Base-by-base conservation (phyloP, 140 eudicot species). In the Cichorium intybus region DNA sequence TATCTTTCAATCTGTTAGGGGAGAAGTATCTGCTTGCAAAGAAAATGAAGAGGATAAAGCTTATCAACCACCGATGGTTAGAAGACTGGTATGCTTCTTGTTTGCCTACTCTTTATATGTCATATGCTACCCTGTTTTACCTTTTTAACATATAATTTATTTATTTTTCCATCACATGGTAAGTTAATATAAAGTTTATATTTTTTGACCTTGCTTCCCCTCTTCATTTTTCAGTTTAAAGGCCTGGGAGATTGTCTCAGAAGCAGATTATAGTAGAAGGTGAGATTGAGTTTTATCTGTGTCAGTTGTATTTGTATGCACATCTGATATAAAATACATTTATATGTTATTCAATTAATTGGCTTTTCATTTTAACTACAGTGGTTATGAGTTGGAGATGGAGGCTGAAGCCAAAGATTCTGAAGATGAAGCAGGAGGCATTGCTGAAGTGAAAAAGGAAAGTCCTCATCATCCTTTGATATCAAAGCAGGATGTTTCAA, bases 11-110 rank as follows among this genome's bases (percentile, higher is more conserved):
- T 48, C 63, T 64, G 34, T 22, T 69, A 89, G 97, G 97, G 28
- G 97, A 90, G 56, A 90, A 90, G 72, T 94, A 94, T 66, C 85
- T 79, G 62, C 89, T 89, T 64, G 99, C 99, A 69, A 94, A 84
- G 85, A 89, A 73, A 76, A 54, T 84, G 70, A 77, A 73, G 80
- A 88, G 29, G 64, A 89, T 86, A 70, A 89, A 89, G 80, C 90
- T 94, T 63, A 77, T 94, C 28, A 94, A 94, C 72, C 99, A 86
- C 68, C 66, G 27, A 12, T 94, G 99, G 99, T 69, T 94, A 77
- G 95, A 94, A 69, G 97, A 84, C 60, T 84, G 99, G 99, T 94
- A 82, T 10, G 74, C 14, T 41, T 29, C 46, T 65, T 34, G 10
- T 62, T 73, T 49, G 23, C 24, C 9, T 29, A 28, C 45, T 48